A percentile compares a stretch with the other conserved stretches of the same genome.
Evolutionary conservation across 306 rosid genomes (phyloP).

Genomic region (Senna tora): DNA sequence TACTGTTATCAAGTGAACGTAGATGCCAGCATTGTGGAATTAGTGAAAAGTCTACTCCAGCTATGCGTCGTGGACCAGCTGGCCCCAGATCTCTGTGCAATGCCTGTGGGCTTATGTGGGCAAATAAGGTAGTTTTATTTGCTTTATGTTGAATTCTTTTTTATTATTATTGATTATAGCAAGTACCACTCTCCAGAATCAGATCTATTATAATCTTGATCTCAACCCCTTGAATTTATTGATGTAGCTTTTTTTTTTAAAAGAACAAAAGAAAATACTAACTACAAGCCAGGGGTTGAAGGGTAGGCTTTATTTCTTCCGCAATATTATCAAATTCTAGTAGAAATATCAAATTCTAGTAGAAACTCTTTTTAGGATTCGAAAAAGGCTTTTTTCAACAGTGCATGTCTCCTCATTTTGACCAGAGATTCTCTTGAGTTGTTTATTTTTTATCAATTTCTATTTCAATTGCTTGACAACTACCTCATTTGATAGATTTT

Average conservation of each 20-base stretch:
- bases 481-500: background rate
- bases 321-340: background rate
- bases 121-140: slow-evolving; percentile 25
- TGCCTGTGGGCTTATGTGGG: slow-evolving; percentile 70
- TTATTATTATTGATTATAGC: background rate
- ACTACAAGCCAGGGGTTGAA: background rate
- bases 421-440: background rate
- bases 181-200: background rate
- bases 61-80: slow-evolving; percentile 68
- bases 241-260: slow-evolving; percentile 12
- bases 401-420: slow-evolving; percentile 19
- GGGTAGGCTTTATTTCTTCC: background rate
- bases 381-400: background rate
- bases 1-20: slow-evolving; percentile 45
- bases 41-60: slow-evolving; percentile 65
- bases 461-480: background rate
- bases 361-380: background rate
- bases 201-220: background rate
- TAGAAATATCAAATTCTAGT: slow-evolving; percentile 2
- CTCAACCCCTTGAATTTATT: slow-evolving; percentile 7
- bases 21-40: slow-evolving; percentile 65
- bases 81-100: slow-evolving; percentile 68
- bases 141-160: background rate
- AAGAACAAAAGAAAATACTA: background rate
- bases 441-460: slow-evolving; percentile 12